Evolutionary conservation across 495 filamentous ascomycete species (phyloP), one percentile per base, ranked within the genome.

Genomic region (Penicillium pulvis): DNA sequence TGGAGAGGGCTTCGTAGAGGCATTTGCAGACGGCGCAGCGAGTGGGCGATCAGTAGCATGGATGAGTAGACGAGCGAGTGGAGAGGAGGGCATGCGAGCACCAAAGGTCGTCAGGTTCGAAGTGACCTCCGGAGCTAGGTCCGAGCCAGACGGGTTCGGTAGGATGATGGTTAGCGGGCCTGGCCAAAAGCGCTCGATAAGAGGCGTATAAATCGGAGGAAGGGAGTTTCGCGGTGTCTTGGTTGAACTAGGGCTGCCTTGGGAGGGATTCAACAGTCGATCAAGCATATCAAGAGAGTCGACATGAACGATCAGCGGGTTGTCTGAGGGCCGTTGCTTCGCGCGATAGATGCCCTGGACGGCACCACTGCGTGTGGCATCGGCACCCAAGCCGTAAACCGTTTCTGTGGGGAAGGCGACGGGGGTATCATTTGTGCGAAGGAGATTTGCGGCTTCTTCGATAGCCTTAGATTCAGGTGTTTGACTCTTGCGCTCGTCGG

Each of bases 361-460:
- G n/a, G 93, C 88, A 39, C 73, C 77, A 60, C 82, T 87, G 66
- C 89, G 83, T 30, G 92, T 97, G 6, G 94, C 95, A 77, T 98
- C 94, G 19, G 93, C 94, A 49, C 92, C 94, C 14, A 99, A 81
- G 2, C 94, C 94, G 72, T 99, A 99, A 10, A 99, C 94, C 6
- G 94, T 99, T 75, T 99, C 94, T 0, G 95, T 99, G 6, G 94
- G 95, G 69, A 99, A 99, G 9, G 91, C 95, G 43, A 99, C 90
- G 17, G 93, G 92, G 26, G 83, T 77, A 69, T 89, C 79, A 57
- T 83, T 84, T 30, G 77, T 78, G 30, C 74, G 84, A 35, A 96
- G 79, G 57, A 82, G 75, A 11, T 77, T 51, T 12, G 87, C 89
- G 6, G 90, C 90, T 60, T 76, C 75, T 48, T 70, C 68, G 41